These are phyloP conservation scores for Metahyphopichia silvanorum DNA, from an alignment of 805 yeast genomes.

Conservation along the genomic window DNA sequence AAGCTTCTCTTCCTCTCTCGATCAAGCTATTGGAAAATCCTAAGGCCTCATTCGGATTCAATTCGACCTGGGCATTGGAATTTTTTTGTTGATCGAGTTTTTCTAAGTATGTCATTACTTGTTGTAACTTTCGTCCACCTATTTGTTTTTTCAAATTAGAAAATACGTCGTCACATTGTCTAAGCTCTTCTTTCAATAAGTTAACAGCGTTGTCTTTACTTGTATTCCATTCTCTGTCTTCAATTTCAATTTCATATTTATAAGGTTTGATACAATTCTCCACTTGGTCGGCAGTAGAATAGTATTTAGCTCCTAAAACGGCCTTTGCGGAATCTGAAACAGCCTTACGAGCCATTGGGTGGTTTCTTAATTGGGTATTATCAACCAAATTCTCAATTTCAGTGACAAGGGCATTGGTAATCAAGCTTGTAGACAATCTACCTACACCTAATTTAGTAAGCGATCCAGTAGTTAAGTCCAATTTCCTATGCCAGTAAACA, in stretches of 20 bases:
- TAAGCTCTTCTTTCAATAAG: constrained; percentile 77
- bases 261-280: constrained; percentile 98
- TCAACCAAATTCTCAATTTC: constrained; percentile 76
- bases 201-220: constrained; percentile 76
- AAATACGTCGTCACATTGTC: constrained; percentile 71
- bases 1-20: constrained; percentile 78
- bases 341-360: constrained; percentile 79
- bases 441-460: constrained; percentile 94
- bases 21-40: constrained; percentile 80
- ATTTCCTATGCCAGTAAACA: constrained; percentile 80
- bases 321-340: constrained; percentile 81
- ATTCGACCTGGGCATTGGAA: constrained; percentile 26
- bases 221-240: constrained; percentile 87
- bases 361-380: constrained; percentile 72
- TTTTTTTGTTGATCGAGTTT: constrained; percentile 38
- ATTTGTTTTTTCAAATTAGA: constrained; percentile 59
- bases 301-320: constrained; percentile 74
- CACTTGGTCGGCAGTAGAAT: constrained; percentile 95
- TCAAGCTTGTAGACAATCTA: constrained; percentile 75
- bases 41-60: constrained; percentile 62
- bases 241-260: constrained; percentile 95
- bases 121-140: constrained; percentile 81
- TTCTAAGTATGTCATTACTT: constrained; percentile 73
- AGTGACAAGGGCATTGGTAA: constrained; percentile 73
- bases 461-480: constrained; percentile 79